phyloP scores from a whole-genome alignment of 768 basidiomycete genomes.

The Trametes cingulata region DNA sequence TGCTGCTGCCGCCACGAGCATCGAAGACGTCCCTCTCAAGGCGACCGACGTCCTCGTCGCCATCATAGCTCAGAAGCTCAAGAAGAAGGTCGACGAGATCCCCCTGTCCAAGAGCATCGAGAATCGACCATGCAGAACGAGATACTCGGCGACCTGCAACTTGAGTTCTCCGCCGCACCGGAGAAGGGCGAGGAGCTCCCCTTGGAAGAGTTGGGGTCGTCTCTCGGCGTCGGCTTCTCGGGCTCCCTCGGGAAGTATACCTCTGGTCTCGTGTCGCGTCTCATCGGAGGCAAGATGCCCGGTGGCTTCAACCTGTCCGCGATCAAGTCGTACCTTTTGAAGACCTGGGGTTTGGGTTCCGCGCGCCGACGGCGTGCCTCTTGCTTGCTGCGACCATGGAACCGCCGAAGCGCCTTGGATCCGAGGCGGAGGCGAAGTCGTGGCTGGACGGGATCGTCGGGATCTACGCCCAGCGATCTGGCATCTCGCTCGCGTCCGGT shows the following conservation, averaged over 20 bases:
- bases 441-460: conserved; percentile 89
- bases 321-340: conserved; percentile 85
- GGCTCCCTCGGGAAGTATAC: conserved; percentile 95
- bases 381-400: conserved; percentile 91
- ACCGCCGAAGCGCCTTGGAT: conserved; percentile 88
- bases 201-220: conserved; percentile 91
- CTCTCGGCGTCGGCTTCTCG: conserved; percentile 75
- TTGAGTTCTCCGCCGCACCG: conserved; percentile 92
- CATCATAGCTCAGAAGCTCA: conserved; percentile 96
- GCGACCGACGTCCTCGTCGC: conserved; percentile 83
- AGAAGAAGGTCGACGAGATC: conserved; percentile 90
- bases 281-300: conserved; percentile 96
- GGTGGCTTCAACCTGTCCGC: conserved; percentile 96
- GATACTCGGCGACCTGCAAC: conserved; percentile 93
- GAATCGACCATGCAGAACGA: conserved; percentile 98
- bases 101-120: conserved; percentile 94
- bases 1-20: conserved; percentile 63
- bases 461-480: conserved; percentile 84
- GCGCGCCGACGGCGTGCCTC: conserved; percentile 87
- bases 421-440: conserved; percentile 88
- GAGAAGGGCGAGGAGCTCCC: conserved; percentile 99
- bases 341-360: conserved; percentile 95
- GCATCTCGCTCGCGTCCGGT: conserved; percentile 78
- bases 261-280: conserved; percentile 83
- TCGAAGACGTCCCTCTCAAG: conserved; percentile 92